phyloP scores from a whole-genome alignment of 139 green algal genomes.

The Nannochloris sp. region DNA sequence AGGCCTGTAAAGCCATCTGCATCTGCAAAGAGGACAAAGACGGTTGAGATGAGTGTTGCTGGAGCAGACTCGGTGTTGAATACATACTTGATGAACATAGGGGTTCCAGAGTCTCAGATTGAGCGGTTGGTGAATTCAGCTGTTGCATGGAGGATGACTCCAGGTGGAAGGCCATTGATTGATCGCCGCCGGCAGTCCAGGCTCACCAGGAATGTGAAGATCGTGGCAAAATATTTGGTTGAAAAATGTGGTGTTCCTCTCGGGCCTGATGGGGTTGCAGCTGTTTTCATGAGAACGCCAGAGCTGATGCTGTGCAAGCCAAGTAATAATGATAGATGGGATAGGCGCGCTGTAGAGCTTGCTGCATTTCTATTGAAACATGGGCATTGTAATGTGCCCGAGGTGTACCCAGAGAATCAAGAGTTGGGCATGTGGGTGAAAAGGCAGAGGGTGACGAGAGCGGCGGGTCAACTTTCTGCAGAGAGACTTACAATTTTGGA shows the following conservation, averaged over 20 bases:
- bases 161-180: conserved; percentile 40
- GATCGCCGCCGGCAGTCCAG: conserved; percentile 36
- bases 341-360: conserved; percentile 43
- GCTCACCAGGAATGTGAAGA: conserved; percentile 37
- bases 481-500: conserved; percentile 36
- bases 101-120: conserved; percentile 31
- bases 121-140: conserved; percentile 31
- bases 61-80: conserved; percentile 18
- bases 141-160: conserved; percentile 48
- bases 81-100: conserved; percentile 32
- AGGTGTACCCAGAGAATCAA: conserved; percentile 23
- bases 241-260: conserved; percentile 27
- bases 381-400: conserved; percentile 49
- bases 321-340: conserved; percentile 43
- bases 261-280: conserved; percentile 30
- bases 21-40: neutral
- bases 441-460: conserved; percentile 28
- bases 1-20: neutral
- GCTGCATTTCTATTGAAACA: conserved; percentile 28
- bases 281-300: conserved; percentile 29
- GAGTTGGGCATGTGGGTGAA: conserved; percentile 44
- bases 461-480: conserved; percentile 25
- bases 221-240: conserved; percentile 38
- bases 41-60: neutral
- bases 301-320: conserved; percentile 58